These are phyloP conservation scores for Wallacemonas sp. DNA, from an alignment of 208 protist genomes.

Conservation along the genomic window DNA sequence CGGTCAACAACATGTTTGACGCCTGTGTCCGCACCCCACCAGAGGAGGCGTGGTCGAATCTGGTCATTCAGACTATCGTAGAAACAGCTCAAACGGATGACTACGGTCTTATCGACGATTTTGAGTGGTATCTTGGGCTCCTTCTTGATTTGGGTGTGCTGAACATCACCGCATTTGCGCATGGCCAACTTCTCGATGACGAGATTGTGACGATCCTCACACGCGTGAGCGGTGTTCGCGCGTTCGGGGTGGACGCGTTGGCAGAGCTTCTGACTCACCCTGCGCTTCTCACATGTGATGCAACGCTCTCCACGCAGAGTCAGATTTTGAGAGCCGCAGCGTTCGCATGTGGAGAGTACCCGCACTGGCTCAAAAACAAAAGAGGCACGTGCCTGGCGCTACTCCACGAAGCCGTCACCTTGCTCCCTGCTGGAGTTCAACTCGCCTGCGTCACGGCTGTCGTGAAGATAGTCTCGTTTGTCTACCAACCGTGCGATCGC, in stretches of 20 bases:
- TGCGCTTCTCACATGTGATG: constrained; percentile 44
- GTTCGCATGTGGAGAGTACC: constrained; percentile 95
- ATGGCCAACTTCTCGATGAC: constrained; percentile 86
- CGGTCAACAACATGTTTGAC: constrained; percentile 77
- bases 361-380: constrained; percentile 73
- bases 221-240: constrained; percentile 91
- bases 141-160: constrained; percentile 89
- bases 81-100: constrained; percentile 78
- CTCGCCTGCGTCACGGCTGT: constrained; percentile 79
- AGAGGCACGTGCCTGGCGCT: constrained; percentile 41
- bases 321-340: constrained; percentile 88
- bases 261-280: constrained; percentile 47
- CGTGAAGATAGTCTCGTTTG: constrained; percentile 89
- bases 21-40: constrained; percentile 48
- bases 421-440: constrained; percentile 82
- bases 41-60: constrained; percentile 92
- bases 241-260: constrained; percentile 69
- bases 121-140: constrained; percentile 98
- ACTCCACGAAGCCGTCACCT: constrained; percentile 37
- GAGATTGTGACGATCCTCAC: constrained; percentile 95
- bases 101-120: constrained; percentile 93
- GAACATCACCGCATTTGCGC: constrained; percentile 50
- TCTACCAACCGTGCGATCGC: constrained; percentile 41
- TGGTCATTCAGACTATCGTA: constrained; percentile 90
- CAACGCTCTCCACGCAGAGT: constrained; percentile 59